phyloP scores from a whole-genome alignment of 208 protist species.

The Naegleria gruberi region DNA sequence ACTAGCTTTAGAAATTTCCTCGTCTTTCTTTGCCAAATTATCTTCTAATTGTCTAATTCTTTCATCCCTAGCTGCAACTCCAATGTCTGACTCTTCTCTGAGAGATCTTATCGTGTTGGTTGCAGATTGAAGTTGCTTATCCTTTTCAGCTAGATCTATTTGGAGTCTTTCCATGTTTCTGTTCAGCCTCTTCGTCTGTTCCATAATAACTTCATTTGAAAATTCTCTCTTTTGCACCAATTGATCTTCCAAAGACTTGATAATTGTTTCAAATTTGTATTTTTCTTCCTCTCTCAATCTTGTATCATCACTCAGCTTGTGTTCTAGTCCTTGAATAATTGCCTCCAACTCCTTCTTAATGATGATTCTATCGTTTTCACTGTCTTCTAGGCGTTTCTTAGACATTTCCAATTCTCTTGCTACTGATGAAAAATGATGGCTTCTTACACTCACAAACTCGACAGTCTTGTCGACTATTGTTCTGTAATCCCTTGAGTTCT shows the following conservation, averaged over 20 bases:
- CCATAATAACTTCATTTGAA: background rate
- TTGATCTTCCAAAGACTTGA: background rate
- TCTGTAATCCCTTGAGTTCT: background rate
- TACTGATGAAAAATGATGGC: background rate
- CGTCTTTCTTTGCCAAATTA: background rate
- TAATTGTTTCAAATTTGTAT: background rate
- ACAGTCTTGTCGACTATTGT: background rate
- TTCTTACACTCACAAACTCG: background rate
- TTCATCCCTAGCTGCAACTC: background rate
- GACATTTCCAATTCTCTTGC: background rate
- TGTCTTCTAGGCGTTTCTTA: background rate
- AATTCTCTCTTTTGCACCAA: background rate
- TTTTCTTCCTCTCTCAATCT: background rate
- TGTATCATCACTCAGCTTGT: background rate
- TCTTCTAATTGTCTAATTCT: background rate
- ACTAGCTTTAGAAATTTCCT: background rate
- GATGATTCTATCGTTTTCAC: background rate
- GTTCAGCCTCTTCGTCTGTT: background rate
- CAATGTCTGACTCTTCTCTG: background rate
- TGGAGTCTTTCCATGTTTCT: background rate
- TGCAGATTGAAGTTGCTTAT: background rate
- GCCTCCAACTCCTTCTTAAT: background rate
- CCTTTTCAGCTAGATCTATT: background rate
- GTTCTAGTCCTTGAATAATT: background rate
- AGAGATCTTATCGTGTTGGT: background rate